Evolutionary conservation across 2,329 filamentous ascomycete genomes (phyloP), one percentile per base, ranked within the genome.

Genomic region (Chaetomium strumarium): DNA sequence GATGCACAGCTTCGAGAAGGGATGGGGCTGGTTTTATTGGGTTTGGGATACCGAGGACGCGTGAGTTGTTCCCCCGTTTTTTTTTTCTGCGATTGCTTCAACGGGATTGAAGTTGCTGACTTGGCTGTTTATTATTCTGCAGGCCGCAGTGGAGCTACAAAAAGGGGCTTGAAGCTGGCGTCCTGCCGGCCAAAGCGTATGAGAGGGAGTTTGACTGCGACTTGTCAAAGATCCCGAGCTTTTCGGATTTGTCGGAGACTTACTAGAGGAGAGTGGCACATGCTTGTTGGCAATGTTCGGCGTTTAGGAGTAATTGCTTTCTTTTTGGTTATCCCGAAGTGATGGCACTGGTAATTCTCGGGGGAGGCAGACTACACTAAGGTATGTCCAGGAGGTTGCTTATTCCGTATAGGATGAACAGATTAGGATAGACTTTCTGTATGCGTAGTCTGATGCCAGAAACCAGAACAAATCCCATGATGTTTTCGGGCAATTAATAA

Each of bases 21-120:
- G 88, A 6, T 93, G 88, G 85, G 93, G 93, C 45, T 99, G 93
- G 93, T 96, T 95, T 73, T 99, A 99, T 72, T 99, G 93, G 93
- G 97, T 33, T 95, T 68, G 93, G 92, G 82, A 90, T 71, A 96
- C 92, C 30, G 92, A 97, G 74, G 48, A 52, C 55, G 62, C 60
- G 63, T 63, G 41, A 59, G 62, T 63, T 17, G 12, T 50, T 43
- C 30, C 13, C 29, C 12, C 14, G 6, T n/a, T 44, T 49, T 33
- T 17, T 50, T 24, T 46, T 43, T 29, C 30, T 14, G 33, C 13
- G 33, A 33, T 34, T 11, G 33, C 33, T 10, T 34, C 33, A 20
- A 57, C 56, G 12, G 24, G 24, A 19, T 12, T 14, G 46, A 16
- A 17, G 39, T 14, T 42, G 34, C 13, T 34, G 9, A 12, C 13